Conservation (phyloP, 208 protist genomes). For the Acanthamoeba royreba region DNA sequence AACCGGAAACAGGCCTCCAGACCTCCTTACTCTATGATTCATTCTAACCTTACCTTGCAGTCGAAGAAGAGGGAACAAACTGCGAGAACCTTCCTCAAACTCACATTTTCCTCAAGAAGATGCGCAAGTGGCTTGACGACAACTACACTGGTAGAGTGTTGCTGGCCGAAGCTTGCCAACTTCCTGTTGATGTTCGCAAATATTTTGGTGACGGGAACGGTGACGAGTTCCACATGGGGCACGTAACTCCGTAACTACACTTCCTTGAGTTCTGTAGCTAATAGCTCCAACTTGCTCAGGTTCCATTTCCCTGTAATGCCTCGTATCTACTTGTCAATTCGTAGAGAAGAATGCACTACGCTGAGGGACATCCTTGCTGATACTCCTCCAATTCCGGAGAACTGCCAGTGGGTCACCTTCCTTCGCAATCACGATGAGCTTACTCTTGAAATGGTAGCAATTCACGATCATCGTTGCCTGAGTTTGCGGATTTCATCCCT, state of each 20-base stretch:
- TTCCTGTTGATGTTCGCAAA: slow-evolving; percentile 66
- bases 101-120: slow-evolving; percentile 71
- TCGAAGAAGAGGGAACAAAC: slow-evolving; percentile 70
- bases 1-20: no score
- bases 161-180: slow-evolving; percentile 75
- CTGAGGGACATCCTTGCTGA: slow-evolving; percentile 62
- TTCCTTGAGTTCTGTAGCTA: not conserved
- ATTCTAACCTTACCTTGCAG: not conserved
- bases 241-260: not conserved
- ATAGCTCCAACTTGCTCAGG: not conserved
- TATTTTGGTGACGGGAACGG: slow-evolving; percentile 75
- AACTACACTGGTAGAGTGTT: slow-evolving; percentile 69
- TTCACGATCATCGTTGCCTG: not conserved
- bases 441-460: slow-evolving; percentile 71
- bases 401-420: slow-evolving; percentile 76
- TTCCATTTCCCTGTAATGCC: slow-evolving; percentile 81
- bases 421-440: slow-evolving; percentile 78
- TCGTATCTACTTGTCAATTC: slow-evolving; percentile 71
- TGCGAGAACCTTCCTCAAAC: slow-evolving; percentile 78
- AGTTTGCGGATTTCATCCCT: not conserved
- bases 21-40: not conserved
- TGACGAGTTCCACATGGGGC: slow-evolving; percentile 77
- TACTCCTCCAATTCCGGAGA: slow-evolving; percentile 68
- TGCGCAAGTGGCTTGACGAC: slow-evolving; percentile 68
- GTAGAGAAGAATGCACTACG: slow-evolving; percentile 37